Evolutionary conservation across 1,284 basidiomycete genomes (phyloP).

Genomic region (Leccinum fallax): DNA sequence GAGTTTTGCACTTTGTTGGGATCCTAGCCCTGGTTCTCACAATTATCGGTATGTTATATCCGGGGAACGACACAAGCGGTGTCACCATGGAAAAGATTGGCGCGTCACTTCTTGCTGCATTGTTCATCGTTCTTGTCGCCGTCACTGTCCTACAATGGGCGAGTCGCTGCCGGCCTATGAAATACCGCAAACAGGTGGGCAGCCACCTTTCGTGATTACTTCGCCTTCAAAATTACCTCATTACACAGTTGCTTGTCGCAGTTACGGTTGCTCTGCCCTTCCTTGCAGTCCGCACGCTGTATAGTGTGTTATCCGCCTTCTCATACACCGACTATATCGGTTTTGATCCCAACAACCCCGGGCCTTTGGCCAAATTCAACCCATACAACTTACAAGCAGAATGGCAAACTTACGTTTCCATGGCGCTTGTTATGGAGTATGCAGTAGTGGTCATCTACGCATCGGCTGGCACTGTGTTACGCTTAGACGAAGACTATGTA

Average conservation of each 20-base stretch:
- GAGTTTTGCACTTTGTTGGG: conserved; percentile 44
- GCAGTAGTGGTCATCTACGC: conserved; percentile 52
- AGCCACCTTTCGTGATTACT: conserved; percentile 8
- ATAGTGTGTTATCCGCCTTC: conserved; percentile 52
- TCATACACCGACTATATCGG: conserved; percentile 46
- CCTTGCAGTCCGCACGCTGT: conserved; percentile 52
- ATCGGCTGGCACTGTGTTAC: conserved; percentile 38
- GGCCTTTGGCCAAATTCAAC: conserved; percentile 51
- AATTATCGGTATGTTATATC: conserved; percentile 45
- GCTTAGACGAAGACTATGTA: conserved; percentile 36
- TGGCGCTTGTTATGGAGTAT: conserved; percentile 61
- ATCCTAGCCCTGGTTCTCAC: conserved; percentile 47
- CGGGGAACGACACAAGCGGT: background rate
- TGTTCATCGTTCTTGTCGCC: conserved; percentile 47
- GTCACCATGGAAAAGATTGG: conserved; percentile 49
- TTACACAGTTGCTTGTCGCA: conserved; percentile 39
- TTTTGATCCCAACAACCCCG: conserved; percentile 11
- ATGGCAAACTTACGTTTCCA: conserved; percentile 55
- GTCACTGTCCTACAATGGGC: conserved; percentile 50
- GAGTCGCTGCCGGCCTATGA: conserved; percentile 48
- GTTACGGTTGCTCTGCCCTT: conserved; percentile 58
- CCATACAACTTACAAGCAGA: conserved; percentile 15
- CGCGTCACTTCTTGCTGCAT: conserved; percentile 48
- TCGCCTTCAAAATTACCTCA: conserved; percentile 7
- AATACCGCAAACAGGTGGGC: conserved; percentile 49